A percentile compares a stretch with the other conserved stretches of the same genome.
Evolutionary conservation across 2,329 filamentous ascomycete species (phyloP).

Genomic region (Exophiala viscosa): DNA sequence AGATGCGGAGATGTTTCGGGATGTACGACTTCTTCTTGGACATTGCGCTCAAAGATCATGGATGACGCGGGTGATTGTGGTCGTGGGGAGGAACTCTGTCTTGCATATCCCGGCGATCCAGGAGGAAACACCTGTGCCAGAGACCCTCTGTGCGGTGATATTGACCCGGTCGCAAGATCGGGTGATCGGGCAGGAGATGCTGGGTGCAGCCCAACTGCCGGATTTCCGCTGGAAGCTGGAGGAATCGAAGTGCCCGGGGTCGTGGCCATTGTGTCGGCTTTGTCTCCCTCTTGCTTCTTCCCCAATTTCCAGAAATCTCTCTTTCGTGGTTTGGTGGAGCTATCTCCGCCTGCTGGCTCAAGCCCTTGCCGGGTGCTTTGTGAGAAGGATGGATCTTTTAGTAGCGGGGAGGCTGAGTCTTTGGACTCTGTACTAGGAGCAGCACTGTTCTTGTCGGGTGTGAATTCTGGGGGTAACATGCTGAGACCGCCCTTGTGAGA

Average conservation of each 20-base stretch:
- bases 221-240: constrained; percentile 27
- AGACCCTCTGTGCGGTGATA: constrained; percentile 34
- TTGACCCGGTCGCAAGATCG: constrained; percentile 47
- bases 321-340: constrained; percentile 47
- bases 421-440: constrained; percentile 24
- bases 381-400: constrained; percentile 8
- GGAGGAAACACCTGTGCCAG: constrained; percentile 39
- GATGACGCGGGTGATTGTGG: constrained; percentile 72
- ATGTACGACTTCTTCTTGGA: constrained; percentile 71
- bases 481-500: not conserved
- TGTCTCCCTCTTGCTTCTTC: constrained; percentile 54
- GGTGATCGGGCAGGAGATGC: constrained; percentile 30
- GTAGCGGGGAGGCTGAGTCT: constrained; percentile 21
- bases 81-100: constrained; percentile 67
- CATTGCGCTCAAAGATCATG: constrained; percentile 88
- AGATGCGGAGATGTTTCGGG: constrained; percentile 77
- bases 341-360: constrained; percentile 6
- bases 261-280: constrained; percentile 34
- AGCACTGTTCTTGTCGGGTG: constrained; percentile 17
- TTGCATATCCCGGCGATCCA: constrained; percentile 60
- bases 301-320: constrained; percentile 59
- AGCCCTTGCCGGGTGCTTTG: not conserved
- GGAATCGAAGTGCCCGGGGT: constrained; percentile 22
- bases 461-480: constrained; percentile 18
- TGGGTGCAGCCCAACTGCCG: constrained; percentile 25